Evolutionary conservation across 225 moss, liverwort and hornwort species (phyloP).

Genomic region (Thuidium tamariscinum): DNA sequence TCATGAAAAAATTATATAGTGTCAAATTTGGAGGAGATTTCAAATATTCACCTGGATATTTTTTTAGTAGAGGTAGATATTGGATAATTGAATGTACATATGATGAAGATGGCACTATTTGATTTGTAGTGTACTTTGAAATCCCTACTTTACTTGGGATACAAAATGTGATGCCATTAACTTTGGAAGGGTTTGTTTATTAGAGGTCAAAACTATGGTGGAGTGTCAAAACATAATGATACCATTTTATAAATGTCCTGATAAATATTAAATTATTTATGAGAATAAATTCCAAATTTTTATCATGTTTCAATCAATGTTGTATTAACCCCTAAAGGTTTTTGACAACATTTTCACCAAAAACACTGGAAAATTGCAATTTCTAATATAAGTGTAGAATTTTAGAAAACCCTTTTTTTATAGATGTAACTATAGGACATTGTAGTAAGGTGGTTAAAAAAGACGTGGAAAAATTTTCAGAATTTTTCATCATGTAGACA

Average conservation of each 20-base stretch:
- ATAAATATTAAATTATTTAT: neutral
- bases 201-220: accelerated
- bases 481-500: no score
- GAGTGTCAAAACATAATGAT: neutral
- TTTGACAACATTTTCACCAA: no score
- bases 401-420: no score
- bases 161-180: neutral
- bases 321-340: no score
- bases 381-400: no score
- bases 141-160: neutral
- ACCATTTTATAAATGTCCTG: neutral
- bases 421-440: no score
- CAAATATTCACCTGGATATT: no score
- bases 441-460: no score
- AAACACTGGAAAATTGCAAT: no score
- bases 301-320: neutral
- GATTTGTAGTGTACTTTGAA: no score
- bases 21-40: no score
- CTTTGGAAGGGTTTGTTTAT: neutral
- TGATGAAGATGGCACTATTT: neutral
- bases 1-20: neutral
- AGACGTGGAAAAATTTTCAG: no score
- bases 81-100: neutral
- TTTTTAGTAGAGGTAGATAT: neutral
- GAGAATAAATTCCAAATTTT: neutral